phyloP scores from a whole-genome alignment of 331 rosid species.

The Arachis monticola region DNA sequence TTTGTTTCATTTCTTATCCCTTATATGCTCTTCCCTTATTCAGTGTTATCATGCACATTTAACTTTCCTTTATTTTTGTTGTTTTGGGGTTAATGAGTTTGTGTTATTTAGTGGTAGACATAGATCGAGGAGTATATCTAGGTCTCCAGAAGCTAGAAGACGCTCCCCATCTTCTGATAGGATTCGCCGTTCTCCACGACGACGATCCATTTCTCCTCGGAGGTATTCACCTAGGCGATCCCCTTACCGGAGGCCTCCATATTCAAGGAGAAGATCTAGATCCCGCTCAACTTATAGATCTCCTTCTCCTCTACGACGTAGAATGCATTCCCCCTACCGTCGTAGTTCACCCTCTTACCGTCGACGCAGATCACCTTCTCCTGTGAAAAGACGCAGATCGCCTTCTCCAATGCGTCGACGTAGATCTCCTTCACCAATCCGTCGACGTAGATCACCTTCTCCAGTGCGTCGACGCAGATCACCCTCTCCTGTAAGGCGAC shows the following conservation, averaged over 20 bases:
- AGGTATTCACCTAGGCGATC: slow-evolving; percentile 65
- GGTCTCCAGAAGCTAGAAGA: slow-evolving; percentile 60
- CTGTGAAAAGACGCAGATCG: slow-evolving; percentile 36
- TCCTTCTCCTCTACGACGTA: slow-evolving; percentile 49
- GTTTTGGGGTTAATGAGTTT: slow-evolving; percentile 13
- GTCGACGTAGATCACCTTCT: slow-evolving; percentile 54
- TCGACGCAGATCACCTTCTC: slow-evolving; percentile 44
- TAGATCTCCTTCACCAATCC: slow-evolving; percentile 33
- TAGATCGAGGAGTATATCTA: slow-evolving; percentile 65
- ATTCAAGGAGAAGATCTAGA: slow-evolving; percentile 72
- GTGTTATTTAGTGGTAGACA: slow-evolving; percentile 47
- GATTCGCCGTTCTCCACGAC: slow-evolving; percentile 52
- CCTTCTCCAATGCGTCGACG: slow-evolving; percentile 37
- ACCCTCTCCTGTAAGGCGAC: slow-evolving; percentile 49
- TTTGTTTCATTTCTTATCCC: slow-evolving; percentile 6
- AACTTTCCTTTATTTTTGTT: slow-evolving; percentile 28
- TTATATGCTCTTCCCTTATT: slow-evolving; percentile 7
- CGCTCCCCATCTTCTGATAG: slow-evolving; percentile 62
- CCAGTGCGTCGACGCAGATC: slow-evolving; percentile 43
- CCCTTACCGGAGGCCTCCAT: slow-evolving; percentile 46
- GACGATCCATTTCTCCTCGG: slow-evolving; percentile 54
- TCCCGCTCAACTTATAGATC: slow-evolving; percentile 58
- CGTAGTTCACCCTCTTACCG: slow-evolving; percentile 44
- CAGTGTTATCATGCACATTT: slow-evolving; percentile 5
- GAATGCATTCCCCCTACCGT: slow-evolving; percentile 53